Percentiles rank a stretch among this genome's conserved stretches.
Conservation (phyloP, 768 basidiomycete species). For the Lyophyllum decastes region DNA sequence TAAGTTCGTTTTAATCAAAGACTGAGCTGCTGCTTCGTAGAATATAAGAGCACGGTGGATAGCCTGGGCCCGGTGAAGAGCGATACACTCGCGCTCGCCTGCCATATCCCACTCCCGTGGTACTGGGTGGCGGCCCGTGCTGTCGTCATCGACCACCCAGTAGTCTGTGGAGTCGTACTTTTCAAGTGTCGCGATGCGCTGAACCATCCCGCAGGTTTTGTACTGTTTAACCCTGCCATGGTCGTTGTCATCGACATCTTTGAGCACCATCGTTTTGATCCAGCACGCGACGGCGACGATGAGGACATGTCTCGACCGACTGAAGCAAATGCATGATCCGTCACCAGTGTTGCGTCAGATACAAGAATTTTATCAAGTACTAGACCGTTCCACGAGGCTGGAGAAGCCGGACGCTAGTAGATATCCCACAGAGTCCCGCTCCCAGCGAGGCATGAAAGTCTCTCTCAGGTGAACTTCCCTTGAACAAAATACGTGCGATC, state of each 20-base stretch:
- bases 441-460: slow-evolving; percentile 23
- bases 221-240: slow-evolving; percentile 24
- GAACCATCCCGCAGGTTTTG: slow-evolving; percentile 17
- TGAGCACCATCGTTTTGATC: slow-evolving; percentile 34
- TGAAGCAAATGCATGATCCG: slow-evolving; percentile 12
- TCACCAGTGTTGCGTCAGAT: slow-evolving; percentile 16
- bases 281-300: slow-evolving; percentile 27
- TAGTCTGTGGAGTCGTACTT: slow-evolving; percentile 26
- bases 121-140: slow-evolving; percentile 35
- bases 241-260: slow-evolving; percentile 27
- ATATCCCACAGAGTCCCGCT: slow-evolving; percentile 12
- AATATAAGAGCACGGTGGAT: slow-evolving; percentile 33
- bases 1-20: neutral
- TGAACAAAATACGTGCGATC: neutral
- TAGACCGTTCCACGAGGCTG: slow-evolving; percentile 3
- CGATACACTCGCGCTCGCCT: slow-evolving; percentile 30
- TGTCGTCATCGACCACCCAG: slow-evolving; percentile 33
- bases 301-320: slow-evolving; percentile 10
- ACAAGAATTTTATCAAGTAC: slow-evolving; percentile 19
- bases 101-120: slow-evolving; percentile 34
- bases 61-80: slow-evolving; percentile 29
- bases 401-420: neutral
- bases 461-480: slow-evolving; percentile 19
- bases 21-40: slow-evolving; percentile 20
- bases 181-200: neutral